A percentile compares a stretch with the other conserved stretches of the same genome.
Conservation (phyloP, 176 grass and related monocot genomes). For the Coix lacrymajobi region DNA sequence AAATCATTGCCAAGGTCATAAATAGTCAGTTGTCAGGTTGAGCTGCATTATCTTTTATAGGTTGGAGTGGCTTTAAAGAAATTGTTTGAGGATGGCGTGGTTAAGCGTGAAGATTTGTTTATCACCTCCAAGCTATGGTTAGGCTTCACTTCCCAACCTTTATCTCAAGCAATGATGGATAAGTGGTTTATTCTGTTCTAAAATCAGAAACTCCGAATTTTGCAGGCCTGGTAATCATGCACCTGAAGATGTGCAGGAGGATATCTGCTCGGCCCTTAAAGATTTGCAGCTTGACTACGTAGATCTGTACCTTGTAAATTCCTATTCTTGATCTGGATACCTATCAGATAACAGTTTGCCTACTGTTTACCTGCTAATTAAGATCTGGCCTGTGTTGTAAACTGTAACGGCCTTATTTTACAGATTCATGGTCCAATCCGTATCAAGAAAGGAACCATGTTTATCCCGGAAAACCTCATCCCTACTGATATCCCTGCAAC, state of each 20-base stretch:
- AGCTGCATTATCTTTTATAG: conserved; percentile 8
- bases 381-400: not conserved
- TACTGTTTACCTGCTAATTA: not conserved
- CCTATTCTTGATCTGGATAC: not conserved
- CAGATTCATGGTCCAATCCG: conserved; percentile 47
- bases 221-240: conserved; percentile 26
- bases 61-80: conserved; percentile 62
- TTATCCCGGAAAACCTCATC: conserved; percentile 32
- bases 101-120: conserved; percentile 71
- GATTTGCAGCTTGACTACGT: conserved; percentile 40
- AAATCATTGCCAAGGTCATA: not conserved
- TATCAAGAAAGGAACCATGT: conserved; percentile 27
- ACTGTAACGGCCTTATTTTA: not conserved
- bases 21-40: not conserved
- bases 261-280: not conserved
- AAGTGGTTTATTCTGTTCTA: not conserved
- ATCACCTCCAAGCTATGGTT: conserved; percentile 88
- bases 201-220: not conserved
- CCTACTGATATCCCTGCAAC: conserved; percentile 43
- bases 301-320: conserved; percentile 35
- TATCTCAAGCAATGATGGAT: not conserved
- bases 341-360: not conserved
- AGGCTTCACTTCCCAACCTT: not conserved
- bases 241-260: conserved; percentile 36
- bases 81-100: conserved; percentile 51